phyloP scores from a whole-genome alignment of 139 green algal species.

The Picochlorum costavermella region DNA sequence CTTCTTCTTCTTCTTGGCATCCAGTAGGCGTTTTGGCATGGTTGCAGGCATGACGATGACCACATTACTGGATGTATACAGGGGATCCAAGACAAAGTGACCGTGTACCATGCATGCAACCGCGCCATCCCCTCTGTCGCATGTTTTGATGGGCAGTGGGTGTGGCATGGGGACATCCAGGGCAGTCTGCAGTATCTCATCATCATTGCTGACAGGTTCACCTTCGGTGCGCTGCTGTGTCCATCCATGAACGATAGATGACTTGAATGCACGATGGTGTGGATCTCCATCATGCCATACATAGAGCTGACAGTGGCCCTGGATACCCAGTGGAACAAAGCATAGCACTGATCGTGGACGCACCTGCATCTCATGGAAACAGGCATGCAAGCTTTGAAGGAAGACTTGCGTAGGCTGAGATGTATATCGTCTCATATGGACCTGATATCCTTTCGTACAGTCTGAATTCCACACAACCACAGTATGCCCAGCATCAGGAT shows the following conservation, averaged over 20 bases:
- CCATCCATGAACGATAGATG: background rate
- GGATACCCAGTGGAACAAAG: background rate
- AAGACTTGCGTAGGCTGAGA: constrained; percentile 5
- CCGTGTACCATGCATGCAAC: too few relatives aligned
- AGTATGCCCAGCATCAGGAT: background rate
- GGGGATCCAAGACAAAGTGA: too few relatives aligned
- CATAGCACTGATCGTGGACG: background rate
- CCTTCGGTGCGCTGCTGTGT: too few relatives aligned
- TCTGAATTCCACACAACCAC: background rate
- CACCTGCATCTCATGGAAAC: background rate
- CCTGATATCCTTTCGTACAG: background rate
- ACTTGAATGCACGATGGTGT: background rate
- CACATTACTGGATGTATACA: too few relatives aligned
- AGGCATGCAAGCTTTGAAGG: background rate
- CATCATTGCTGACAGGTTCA: too few relatives aligned
- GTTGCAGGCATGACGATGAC: too few relatives aligned
- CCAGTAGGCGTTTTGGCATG: too few relatives aligned
- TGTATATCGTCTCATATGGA: background rate
- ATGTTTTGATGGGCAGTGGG: too few relatives aligned
- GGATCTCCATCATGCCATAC: background rate
- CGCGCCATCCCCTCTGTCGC: too few relatives aligned
- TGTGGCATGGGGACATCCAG: too few relatives aligned
- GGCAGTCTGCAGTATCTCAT: too few relatives aligned
- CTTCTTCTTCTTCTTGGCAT: too few relatives aligned
- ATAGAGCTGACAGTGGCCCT: background rate